A percentile compares a stretch with the other conserved stretches of the same genome.
These are phyloP conservation scores for Paraphysoderma sedebokerense DNA, from an alignment of 371 early-diverging fungal species.

Conservation along the genomic window DNA sequence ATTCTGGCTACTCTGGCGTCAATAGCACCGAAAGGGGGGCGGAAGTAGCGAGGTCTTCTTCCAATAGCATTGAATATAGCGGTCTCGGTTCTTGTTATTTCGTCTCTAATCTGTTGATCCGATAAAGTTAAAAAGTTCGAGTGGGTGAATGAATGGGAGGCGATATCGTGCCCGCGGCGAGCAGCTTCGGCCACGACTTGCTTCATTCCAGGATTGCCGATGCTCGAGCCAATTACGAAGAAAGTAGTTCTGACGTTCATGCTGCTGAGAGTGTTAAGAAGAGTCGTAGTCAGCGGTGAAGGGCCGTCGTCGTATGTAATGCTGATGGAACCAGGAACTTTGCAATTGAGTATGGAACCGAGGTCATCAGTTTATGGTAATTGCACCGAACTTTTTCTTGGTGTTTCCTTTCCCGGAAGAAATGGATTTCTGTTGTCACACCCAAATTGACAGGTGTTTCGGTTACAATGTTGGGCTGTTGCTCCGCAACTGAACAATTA, in stretches of 20 bases:
- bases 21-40: background rate
- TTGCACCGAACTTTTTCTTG: too few relatives aligned
- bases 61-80: background rate
- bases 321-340: too few relatives aligned
- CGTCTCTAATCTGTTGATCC: background rate
- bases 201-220: background rate
- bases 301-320: too few relatives aligned
- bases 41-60: background rate
- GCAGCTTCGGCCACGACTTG: background rate
- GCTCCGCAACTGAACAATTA: too few relatives aligned
- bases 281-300: too few relatives aligned
- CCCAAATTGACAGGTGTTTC: too few relatives aligned
- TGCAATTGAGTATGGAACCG: too few relatives aligned
- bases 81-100: background rate
- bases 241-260: background rate
- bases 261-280: too few relatives aligned
- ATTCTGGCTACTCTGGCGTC: background rate
- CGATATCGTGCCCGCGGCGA: background rate
- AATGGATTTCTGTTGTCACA: too few relatives aligned
- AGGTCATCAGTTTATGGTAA: too few relatives aligned
- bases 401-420: too few relatives aligned
- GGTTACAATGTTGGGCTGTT: too few relatives aligned
- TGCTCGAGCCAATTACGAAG: background rate
- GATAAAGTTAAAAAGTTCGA: background rate
- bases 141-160: background rate